Evolutionary conservation across 768 basidiomycete genomes (phyloP).

Genomic region (Suillus tomentosus): DNA sequence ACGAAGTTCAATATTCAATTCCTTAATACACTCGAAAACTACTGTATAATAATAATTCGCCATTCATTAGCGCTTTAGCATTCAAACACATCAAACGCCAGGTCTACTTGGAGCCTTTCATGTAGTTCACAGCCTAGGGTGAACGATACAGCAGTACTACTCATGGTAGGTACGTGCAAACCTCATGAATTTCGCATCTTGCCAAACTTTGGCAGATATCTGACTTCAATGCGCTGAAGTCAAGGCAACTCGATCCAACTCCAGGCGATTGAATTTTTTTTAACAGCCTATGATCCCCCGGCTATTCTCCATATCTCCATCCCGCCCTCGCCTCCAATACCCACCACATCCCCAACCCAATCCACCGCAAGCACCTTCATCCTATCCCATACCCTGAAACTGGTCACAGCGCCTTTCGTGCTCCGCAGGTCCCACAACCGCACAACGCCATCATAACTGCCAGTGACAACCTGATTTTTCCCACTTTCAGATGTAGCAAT

Average conservation of each 20-base stretch:
- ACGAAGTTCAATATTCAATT: too few relatives aligned
- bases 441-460: slow-evolving; percentile 77
- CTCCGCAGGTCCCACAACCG: slow-evolving; percentile 82
- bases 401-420: slow-evolving; percentile 61
- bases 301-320: slow-evolving; percentile 64
- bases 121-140: not conserved
- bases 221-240: slow-evolving; percentile 40
- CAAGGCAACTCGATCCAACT: not conserved
- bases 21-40: too few relatives aligned
- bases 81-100: not conserved
- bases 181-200: not conserved
- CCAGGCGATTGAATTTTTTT: not conserved
- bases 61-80: not conserved
- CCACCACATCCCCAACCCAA: slow-evolving; percentile 57
- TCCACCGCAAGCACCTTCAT: slow-evolving; percentile 63
- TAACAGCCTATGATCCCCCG: slow-evolving; percentile 21
- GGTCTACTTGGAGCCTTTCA: not conserved
- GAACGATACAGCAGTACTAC: not conserved
- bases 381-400: slow-evolving; percentile 61
- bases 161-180: not conserved
- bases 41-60: not conserved
- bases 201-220: not conserved
- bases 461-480: slow-evolving; percentile 62
- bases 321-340: slow-evolving; percentile 65
- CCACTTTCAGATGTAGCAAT: slow-evolving; percentile 33